Evolutionary conservation across 2,329 filamentous ascomycete genomes (phyloP).

Genomic region (Dichotomopilus funicola): DNA sequence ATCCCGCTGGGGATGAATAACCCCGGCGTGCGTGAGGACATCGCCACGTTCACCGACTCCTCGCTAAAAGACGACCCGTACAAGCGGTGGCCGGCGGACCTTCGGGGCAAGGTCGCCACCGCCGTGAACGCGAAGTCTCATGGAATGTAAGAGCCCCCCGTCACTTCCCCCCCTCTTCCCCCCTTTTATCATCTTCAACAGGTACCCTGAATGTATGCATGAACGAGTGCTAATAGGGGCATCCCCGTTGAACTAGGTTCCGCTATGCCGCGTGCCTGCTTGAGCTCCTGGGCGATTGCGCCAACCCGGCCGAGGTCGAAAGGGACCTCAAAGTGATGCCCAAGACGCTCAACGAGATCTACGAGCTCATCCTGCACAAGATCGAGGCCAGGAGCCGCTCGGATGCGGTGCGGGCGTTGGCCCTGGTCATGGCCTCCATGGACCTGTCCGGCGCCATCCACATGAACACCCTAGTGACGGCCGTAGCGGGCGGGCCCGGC

Average conservation of each 20-base stretch:
- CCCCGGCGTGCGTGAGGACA: slow-evolving; percentile 23
- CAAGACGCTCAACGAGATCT: not conserved
- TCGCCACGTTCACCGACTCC: slow-evolving; percentile 11
- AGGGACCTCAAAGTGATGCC: not conserved
- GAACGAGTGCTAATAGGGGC: not conserved
- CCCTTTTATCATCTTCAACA: no score
- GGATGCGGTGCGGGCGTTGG: not conserved
- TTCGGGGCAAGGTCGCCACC: slow-evolving; percentile 8
- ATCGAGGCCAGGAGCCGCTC: slow-evolving; percentile 6
- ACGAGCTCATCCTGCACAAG: slow-evolving; percentile 7
- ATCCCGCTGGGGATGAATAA: slow-evolving; percentile 27
- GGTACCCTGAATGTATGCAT: no score
- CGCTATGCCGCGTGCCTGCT: not conserved
- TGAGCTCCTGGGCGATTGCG: not conserved
- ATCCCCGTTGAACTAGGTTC: not conserved
- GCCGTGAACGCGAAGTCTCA: not conserved
- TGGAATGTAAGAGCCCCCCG: not conserved
- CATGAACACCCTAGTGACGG: not conserved
- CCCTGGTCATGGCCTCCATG: not conserved
- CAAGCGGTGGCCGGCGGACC: not conserved
- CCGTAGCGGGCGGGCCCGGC: not conserved
- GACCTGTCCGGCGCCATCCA: not conserved
- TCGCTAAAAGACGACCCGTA: not conserved
- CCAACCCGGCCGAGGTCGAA: not conserved
- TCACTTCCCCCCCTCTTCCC: no score